These are phyloP conservation scores for Syzygium aromaticum DNA, from an alignment of 345 rosid genomes.

Conservation along the genomic window DNA sequence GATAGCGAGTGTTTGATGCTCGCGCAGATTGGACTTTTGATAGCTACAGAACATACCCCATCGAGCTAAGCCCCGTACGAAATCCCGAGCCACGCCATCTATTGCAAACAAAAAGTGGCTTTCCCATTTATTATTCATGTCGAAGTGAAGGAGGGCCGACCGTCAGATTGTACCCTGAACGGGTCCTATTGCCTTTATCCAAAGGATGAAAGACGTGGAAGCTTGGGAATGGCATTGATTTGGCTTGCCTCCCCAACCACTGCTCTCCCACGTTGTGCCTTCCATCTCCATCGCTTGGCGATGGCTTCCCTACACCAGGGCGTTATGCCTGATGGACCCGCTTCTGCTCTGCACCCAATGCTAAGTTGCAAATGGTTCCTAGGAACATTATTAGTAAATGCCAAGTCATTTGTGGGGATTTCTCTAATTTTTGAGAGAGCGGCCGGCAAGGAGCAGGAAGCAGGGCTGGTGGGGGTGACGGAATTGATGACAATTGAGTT, in stretches of 20 bases:
- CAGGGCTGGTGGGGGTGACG: not conserved
- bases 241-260: not conserved
- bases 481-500: not conserved
- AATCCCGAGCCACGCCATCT: not conserved
- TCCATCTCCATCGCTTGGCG: not conserved
- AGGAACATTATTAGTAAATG: not conserved
- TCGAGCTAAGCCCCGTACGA: not conserved
- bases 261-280: not conserved
- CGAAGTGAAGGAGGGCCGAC: not conserved
- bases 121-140: not conserved
- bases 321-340: not conserved
- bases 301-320: not conserved
- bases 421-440: not conserved
- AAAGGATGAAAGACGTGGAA: not conserved
- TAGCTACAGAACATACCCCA: not conserved
- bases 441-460: not conserved
- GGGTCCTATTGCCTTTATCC: not conserved
- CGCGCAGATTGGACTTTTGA: not conserved
- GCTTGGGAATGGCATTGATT: not conserved
- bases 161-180: not conserved
- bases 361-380: not conserved
- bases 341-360: not conserved
- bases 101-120: not conserved
- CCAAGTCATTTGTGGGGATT: not conserved
- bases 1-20: not conserved